These are phyloP conservation scores for Chenopodium album DNA, from an alignment of 148 eudicot species.

Conservation along the genomic window DNA sequence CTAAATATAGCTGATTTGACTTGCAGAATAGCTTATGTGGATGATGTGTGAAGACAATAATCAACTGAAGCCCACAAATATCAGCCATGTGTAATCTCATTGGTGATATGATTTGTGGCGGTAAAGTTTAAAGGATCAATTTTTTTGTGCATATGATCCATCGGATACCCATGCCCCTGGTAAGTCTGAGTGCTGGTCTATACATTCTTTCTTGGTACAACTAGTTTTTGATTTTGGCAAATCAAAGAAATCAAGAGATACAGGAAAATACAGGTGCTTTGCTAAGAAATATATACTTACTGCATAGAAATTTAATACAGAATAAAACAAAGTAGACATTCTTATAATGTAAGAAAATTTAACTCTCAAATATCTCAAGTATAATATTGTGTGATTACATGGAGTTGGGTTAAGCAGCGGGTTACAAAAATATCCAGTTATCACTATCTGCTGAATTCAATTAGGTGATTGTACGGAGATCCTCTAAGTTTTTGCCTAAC, in stretches of 20 bases:
- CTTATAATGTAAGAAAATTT: neutral
- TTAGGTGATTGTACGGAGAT: neutral
- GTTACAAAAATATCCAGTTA: slow-evolving; percentile 1
- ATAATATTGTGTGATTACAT: slow-evolving; percentile 14
- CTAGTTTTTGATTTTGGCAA: neutral
- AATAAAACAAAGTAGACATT: neutral
- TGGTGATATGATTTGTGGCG: slow-evolving; percentile 1
- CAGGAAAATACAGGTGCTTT: neutral
- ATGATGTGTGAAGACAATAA: neutral
- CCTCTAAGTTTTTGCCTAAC: neutral
- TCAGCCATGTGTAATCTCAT: neutral
- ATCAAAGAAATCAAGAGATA: neutral
- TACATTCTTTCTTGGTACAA: neutral
- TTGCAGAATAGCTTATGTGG: slow-evolving; percentile 3
- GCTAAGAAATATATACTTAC: neutral
- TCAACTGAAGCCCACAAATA: neutral
- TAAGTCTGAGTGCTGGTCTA: neutral
- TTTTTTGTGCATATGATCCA: neutral
- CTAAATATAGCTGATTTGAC: neutral
- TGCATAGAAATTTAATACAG: neutral
- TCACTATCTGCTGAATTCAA: slow-evolving; percentile 5
- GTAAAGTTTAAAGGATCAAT: neutral
- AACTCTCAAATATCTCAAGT: slow-evolving; percentile 1
- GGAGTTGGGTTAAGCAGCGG: slow-evolving; percentile 1
- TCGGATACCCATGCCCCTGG: neutral